Percentiles rank a stretch among this genome's conserved stretches.
Evolutionary conservation across 441 rosid genomes (phyloP).

Genomic region (Populus tomentosa): DNA sequence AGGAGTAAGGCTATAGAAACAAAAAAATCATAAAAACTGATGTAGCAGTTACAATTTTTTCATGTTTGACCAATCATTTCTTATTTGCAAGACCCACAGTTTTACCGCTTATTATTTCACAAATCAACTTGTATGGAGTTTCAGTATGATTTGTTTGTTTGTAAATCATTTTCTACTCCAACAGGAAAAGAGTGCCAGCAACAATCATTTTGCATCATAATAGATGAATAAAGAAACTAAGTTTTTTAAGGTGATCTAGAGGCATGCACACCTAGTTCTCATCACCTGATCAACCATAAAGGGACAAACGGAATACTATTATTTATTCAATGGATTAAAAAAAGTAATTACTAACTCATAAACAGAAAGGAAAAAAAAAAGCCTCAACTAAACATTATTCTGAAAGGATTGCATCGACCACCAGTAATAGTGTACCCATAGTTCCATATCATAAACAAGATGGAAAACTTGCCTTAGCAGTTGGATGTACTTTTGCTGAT

Average conservation of each 20-base stretch:
- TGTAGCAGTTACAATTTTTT: neutral
- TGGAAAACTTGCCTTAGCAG: slow-evolving; percentile 65
- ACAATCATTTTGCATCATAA: neutral
- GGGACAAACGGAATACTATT: neutral
- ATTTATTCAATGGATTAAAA: neutral
- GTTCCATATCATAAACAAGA: slow-evolving; percentile 8
- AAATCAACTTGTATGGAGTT: neutral
- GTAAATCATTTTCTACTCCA: too few species aligned
- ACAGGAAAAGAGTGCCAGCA: neutral
- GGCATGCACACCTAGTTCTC: neutral
- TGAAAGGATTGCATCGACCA: neutral
- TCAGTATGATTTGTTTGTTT: too few species aligned
- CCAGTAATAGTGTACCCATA: neutral
- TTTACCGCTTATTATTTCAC: neutral
- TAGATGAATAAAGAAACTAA: neutral
- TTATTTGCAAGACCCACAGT: neutral
- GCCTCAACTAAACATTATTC: neutral
- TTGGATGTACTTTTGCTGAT: slow-evolving; percentile 94
- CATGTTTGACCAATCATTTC: neutral
- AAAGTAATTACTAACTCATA: neutral
- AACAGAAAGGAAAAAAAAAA: neutral
- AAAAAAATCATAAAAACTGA: neutral
- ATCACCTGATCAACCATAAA: neutral
- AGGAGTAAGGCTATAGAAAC: neutral
- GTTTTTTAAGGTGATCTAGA: neutral